A percentile compares a stretch with the other conserved stretches of the same genome.
Conservation (phyloP, 805 yeast species). For the Saccharomycopsis olivae region DNA sequence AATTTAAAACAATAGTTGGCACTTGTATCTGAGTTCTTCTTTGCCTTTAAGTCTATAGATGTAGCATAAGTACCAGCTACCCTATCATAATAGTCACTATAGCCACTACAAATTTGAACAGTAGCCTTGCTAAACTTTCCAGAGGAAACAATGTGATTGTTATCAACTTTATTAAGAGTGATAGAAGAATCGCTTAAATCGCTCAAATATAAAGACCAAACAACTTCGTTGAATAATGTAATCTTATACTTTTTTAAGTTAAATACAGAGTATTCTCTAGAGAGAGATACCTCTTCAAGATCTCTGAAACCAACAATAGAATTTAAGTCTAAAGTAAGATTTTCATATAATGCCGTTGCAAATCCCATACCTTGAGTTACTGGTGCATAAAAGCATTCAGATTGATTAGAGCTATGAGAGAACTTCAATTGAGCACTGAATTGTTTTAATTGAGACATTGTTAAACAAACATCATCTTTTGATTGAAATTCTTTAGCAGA, state of each 20-base stretch:
- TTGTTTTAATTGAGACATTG: constrained; percentile 35
- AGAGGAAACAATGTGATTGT: constrained; percentile 28
- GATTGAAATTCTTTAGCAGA: constrained; percentile 32
- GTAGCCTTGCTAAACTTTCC: constrained; percentile 40
- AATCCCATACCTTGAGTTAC: constrained; percentile 55
- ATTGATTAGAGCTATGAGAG: constrained; percentile 27
- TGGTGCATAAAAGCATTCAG: constrained; percentile 1
- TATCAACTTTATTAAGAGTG: constrained; percentile 25
- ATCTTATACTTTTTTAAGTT: constrained; percentile 38
- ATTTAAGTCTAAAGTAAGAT: constrained; percentile 34
- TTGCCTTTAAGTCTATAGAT: constrained; percentile 40
- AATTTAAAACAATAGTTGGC: constrained; percentile 42
- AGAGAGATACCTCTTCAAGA: constrained; percentile 25
- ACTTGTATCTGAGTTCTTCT: constrained; percentile 33
- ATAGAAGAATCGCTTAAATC: constrained; percentile 22
- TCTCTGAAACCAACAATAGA: constrained; percentile 36
- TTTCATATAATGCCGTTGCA: constrained; percentile 37
- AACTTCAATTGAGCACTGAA: constrained; percentile 34
- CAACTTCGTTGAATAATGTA: constrained; percentile 37
- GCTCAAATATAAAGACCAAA: constrained; percentile 44
- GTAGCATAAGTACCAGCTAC: constrained; percentile 63
- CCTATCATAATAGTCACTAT: constrained; percentile 40
- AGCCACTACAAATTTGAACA: constrained; percentile 37
- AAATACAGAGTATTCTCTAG: constrained; percentile 30
- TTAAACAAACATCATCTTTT: constrained; percentile 28